Evolutionary conservation across 225 moss, liverwort and hornwort species (phyloP).

Genomic region (Marchantia paleacea): DNA sequence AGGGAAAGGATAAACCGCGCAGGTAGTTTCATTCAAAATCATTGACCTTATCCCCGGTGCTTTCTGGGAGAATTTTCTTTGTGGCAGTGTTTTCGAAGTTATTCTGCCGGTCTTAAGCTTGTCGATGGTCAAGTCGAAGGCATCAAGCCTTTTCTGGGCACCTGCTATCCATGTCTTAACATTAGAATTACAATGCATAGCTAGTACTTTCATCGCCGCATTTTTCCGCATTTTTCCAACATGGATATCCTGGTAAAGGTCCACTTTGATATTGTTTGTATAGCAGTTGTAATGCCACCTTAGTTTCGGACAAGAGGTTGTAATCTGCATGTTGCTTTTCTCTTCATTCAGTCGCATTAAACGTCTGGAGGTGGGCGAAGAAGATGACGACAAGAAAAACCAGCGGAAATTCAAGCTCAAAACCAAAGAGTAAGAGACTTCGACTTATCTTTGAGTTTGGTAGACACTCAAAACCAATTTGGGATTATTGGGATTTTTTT

Average conservation of each 20-base stretch:
- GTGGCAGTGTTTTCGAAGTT: background rate
- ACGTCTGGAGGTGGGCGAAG: constrained; percentile 76
- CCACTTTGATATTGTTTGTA: too few species aligned
- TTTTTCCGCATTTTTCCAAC: too few species aligned
- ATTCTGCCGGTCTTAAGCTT: background rate
- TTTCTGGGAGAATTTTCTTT: background rate
- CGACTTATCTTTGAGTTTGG: background rate
- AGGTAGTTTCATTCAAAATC: constrained; percentile 18
- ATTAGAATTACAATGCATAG: background rate
- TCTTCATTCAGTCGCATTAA: constrained; percentile 59
- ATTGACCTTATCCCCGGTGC: background rate
- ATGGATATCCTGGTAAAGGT: too few species aligned
- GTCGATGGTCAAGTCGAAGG: background rate
- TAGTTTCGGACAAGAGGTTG: too few species aligned
- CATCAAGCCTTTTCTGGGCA: too few species aligned
- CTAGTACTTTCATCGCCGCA: too few species aligned
- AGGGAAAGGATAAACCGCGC: constrained; percentile 48
- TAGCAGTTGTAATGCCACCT: too few species aligned
- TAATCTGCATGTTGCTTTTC: background rate
- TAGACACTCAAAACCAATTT: background rate
- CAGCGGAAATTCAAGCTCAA: constrained; percentile 90
- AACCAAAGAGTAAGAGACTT: constrained; percentile 62
- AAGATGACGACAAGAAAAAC: constrained; percentile 80
- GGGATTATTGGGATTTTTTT: too few species aligned
- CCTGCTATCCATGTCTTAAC: background rate